phyloP scores from a whole-genome alignment of 75 land plant genomes.

The Sequoiadendron giganteum region DNA sequence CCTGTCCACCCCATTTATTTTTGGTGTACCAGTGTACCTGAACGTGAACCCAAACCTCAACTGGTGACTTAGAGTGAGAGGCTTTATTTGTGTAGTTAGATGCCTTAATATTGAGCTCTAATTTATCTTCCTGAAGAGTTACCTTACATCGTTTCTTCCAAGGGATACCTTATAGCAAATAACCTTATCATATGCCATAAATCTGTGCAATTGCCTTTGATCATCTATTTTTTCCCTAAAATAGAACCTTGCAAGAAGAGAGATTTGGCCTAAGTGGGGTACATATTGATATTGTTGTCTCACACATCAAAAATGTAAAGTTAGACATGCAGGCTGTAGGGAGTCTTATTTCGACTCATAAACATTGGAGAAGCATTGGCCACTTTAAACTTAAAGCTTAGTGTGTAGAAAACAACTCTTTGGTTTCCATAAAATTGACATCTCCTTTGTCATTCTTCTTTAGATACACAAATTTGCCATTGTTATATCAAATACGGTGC shows the following conservation, averaged over 20 bases:
- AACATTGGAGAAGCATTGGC: no score
- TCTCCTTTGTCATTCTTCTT: no score
- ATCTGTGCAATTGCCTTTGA: not conserved
- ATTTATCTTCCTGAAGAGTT: not conserved
- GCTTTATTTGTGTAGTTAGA: not conserved
- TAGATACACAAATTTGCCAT: no score
- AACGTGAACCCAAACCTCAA: no score
- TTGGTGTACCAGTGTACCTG: no score
- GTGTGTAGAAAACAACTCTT: not conserved
- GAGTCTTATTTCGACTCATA: no score
- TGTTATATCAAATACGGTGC: no score
- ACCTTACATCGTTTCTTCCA: not conserved
- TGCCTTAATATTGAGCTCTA: not conserved
- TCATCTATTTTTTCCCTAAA: not conserved
- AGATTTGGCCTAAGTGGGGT: not conserved
- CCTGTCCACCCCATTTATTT: no score
- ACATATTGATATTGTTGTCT: no score
- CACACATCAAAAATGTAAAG: not conserved
- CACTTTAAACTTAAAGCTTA: not conserved
- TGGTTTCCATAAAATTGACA: not conserved
- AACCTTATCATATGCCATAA: not conserved
- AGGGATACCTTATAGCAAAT: not conserved
- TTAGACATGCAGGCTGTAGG: not conserved
- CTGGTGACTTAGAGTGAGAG: no score
- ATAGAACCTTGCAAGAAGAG: not conserved